phyloP scores from a whole-genome alignment of 1,284 basidiomycete species.

The Apiotrichum veenhuisii region DNA sequence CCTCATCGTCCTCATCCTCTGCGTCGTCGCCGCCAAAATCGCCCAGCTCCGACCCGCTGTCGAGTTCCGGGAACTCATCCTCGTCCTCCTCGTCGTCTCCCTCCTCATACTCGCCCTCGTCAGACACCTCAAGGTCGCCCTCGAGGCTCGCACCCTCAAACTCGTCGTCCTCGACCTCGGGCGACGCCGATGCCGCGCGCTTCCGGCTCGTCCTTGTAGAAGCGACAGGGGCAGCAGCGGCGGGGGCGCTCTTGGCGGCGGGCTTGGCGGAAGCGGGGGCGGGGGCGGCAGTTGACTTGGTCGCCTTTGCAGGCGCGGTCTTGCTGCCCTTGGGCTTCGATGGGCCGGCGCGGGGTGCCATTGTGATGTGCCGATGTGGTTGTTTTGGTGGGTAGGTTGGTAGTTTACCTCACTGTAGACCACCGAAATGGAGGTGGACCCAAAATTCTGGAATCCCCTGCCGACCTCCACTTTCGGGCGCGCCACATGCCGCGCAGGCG shows the following conservation, averaged over 20 bases:
- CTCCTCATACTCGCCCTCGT: conserved; percentile 25
- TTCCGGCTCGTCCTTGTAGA: conserved; percentile 8
- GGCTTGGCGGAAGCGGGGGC: too few relatives aligned
- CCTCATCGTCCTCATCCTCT: conserved; percentile 2
- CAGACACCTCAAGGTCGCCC: conserved; percentile 29
- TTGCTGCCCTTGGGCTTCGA: neutral
- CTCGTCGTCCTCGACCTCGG: conserved; percentile 20
- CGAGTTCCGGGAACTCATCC: conserved; percentile 53
- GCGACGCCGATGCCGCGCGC: conserved; percentile 11
- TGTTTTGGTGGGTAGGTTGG: neutral
- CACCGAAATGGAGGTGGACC: neutral
- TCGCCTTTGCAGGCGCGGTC: neutral
- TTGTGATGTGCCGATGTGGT: conserved; percentile 3
- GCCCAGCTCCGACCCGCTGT: conserved; percentile 47
- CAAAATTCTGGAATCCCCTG: conserved; percentile 10
- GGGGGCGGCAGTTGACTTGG: too few relatives aligned
- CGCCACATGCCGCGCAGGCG: conserved; percentile 2
- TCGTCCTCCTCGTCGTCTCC: conserved; percentile 35
- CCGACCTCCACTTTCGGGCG: conserved; percentile 7
- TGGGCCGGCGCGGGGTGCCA: conserved; percentile 10
- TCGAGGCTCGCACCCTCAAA: conserved; percentile 33
- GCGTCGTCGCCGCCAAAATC: conserved; percentile 49
- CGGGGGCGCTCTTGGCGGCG: neutral
- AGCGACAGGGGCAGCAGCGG: neutral
- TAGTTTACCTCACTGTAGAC: neutral